Base-by-base conservation (phyloP, 2,329 filamentous ascomycete species). In the Basipetospora chlamydospora region DNA sequence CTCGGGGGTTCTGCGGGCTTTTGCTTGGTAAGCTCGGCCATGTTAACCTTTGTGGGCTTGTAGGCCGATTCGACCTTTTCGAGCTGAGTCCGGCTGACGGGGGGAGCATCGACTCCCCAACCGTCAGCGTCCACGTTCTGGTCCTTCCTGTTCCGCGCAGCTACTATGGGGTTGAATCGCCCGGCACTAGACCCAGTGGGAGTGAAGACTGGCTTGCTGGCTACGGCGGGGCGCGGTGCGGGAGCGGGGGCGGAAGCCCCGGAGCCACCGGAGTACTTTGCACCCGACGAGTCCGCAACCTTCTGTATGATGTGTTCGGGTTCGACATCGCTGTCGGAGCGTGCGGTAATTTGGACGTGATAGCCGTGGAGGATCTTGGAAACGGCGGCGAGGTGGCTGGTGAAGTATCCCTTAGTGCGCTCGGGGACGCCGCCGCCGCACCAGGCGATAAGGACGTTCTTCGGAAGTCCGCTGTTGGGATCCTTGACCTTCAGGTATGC, bases 351-450 rank as follows among this genome's bases (percentile, higher is more conserved):
- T 63, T 98, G 88, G 41, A 98, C 86, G 56, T 98, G 90, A 58
- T 96, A 98, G 46, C 90, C 86, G 62, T 95, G 87, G 28, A 98
- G 73, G 47, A 95, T 70, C 60, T 94, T 95, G 43, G 86, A 78
- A 26, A 96, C 86, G 33, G 85, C 80, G 42, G 81, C 78, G 33
- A 90, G 66, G 60, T 98, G 88, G 61, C 86, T 95, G 46, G 85
- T 94, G 56, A 98, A 98, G 61, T 96, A 96, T 45, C 90, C 90
- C 62, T 96, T 98, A 42, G 88, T 96, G 50, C 88, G 72, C 61
- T 98, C 90, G n/a, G 90, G 90, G 12, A 98, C 90, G 48, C 90
- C 90, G 53, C 92, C 88, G 46, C 90, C 90, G 57, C 90, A 98
- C 81, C 90, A 98, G 46, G 82, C 87, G 54, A 98, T 85, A 46